These are phyloP conservation scores for Artemisia tridentata DNA, from an alignment of 129 eudicot species.

Conservation along the genomic window DNA sequence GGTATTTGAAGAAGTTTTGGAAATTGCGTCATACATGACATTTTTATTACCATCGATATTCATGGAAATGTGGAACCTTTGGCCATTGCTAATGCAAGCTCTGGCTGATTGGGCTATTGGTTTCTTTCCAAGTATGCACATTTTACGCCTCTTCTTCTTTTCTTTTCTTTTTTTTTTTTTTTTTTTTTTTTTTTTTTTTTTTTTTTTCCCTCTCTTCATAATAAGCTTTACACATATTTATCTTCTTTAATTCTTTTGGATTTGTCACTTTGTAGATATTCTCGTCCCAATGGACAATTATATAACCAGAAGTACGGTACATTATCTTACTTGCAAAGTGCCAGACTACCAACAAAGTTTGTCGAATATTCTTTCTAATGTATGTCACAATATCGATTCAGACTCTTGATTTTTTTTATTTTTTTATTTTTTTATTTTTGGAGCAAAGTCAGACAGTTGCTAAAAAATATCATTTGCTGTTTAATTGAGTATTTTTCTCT, in stretches of 20 bases:
- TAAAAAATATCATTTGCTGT: not conserved
- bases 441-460: not conserved
- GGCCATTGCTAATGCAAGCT: slow-evolving; percentile 87
- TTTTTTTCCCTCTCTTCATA: too few species aligned
- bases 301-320: slow-evolving; percentile 78
- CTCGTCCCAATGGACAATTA: slow-evolving; percentile 91
- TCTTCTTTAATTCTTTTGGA: slow-evolving; percentile 5
- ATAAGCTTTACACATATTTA: too few species aligned
- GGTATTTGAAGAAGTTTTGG: slow-evolving; percentile 90
- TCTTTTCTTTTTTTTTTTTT: not conserved
- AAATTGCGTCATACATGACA: slow-evolving; percentile 89
- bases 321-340: slow-evolving; percentile 80
- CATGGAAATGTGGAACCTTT: slow-evolving; percentile 91
- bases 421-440: not conserved
- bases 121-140: slow-evolving; percentile 74
- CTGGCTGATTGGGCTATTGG: slow-evolving; percentile 90
- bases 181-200: not conserved
- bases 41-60: slow-evolving; percentile 86
- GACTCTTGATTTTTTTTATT: not conserved
- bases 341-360: slow-evolving; percentile 97
- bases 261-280: slow-evolving; percentile 47
- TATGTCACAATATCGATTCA: slow-evolving; percentile 24
- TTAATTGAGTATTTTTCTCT: not conserved
- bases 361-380: slow-evolving; percentile 84
- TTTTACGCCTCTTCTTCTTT: not conserved